These are phyloP conservation scores for Diplodia scrobiculata DNA, from an alignment of 2,329 filamentous ascomycete species.

Conservation along the genomic window DNA sequence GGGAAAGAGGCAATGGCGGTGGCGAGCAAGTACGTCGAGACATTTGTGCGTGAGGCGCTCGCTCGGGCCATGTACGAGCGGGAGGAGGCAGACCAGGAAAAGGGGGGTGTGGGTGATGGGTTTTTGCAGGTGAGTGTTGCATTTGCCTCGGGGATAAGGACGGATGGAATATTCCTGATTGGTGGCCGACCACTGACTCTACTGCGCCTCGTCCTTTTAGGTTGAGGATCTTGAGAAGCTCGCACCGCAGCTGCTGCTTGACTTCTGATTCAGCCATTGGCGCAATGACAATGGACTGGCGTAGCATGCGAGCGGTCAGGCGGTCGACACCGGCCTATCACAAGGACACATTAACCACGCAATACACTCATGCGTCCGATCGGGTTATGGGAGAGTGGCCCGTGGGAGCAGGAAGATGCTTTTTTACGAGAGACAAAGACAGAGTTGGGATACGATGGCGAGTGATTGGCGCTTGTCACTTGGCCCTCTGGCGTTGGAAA, in stretches of 20 bases:
- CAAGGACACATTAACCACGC: not conserved
- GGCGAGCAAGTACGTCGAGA: slow-evolving; percentile 82
- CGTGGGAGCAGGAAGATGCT: slow-evolving; percentile 9
- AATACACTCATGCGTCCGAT: not conserved
- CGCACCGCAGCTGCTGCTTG: slow-evolving; percentile 79
- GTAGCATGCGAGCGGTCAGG: not conserved
- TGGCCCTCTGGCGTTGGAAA: not conserved
- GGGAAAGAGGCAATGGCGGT: slow-evolving; percentile 75
- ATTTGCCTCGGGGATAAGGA: not conserved
- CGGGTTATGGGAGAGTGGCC: not conserved
- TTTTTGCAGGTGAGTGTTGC: slow-evolving; percentile 66
- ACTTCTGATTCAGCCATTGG: slow-evolving; percentile 60
- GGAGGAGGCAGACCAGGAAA: slow-evolving; percentile 46
- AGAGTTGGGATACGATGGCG: not conserved
- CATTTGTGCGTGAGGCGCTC: slow-evolving; percentile 87
- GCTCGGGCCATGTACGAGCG: slow-evolving; percentile 75
- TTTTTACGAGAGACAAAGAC: slow-evolving; percentile 3
- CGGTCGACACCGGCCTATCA: not conserved
- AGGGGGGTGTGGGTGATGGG: slow-evolving; percentile 50
- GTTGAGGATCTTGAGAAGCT: slow-evolving; percentile 89
- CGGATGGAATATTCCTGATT: slow-evolving; percentile 48
- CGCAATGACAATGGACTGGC: not conserved
- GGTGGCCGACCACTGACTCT: not conserved
- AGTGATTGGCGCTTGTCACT: not conserved
- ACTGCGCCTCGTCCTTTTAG: slow-evolving; percentile 44